These are phyloP conservation scores for Chrysoporthe austroafricana DNA, from an alignment of 2,329 filamentous ascomycete species.

Conservation along the genomic window DNA sequence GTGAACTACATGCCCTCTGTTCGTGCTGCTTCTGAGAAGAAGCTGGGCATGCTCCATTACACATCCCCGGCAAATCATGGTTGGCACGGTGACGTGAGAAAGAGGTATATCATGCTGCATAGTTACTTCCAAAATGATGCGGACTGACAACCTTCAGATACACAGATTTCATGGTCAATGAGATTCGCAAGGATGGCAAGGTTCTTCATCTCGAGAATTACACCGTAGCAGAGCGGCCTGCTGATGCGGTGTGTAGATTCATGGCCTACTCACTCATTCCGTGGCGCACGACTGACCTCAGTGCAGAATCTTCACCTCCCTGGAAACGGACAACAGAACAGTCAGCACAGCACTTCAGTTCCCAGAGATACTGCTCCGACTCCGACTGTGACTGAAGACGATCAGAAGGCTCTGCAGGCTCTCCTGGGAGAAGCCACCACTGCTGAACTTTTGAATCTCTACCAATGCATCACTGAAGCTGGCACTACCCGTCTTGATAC, in stretches of 20 bases:
- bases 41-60: conserved; percentile 47
- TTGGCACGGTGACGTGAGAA: conserved; percentile 50
- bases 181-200: conserved; percentile 75
- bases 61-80: conserved; percentile 44
- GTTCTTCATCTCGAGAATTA: conserved; percentile 69
- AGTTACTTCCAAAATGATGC: conserved; percentile 30
- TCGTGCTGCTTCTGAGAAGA: conserved; percentile 39
- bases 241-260: conserved; percentile 14
- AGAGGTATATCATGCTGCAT: conserved; percentile 41
- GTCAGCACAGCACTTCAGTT: conserved; percentile 29
- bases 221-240: conserved; percentile 22
- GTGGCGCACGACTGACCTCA: not conserved
- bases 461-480: conserved; percentile 38
- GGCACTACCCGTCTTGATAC: conserved; percentile 36
- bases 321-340: conserved; percentile 10
- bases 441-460: conserved; percentile 47
- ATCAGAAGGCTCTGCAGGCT: conserved; percentile 42
- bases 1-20: conserved; percentile 30
- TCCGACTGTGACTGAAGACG: conserved; percentile 35
- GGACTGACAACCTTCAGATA: conserved; percentile 56
- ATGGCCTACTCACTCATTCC: not conserved
- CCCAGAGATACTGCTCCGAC: conserved; percentile 9
- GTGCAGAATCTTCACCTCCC: conserved; percentile 17
- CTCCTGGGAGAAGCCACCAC: conserved; percentile 47
- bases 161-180: conserved; percentile 91